phyloP scores from a whole-genome alignment of 139 green algal genomes.

The Chlamydomonas sp. region DNA sequence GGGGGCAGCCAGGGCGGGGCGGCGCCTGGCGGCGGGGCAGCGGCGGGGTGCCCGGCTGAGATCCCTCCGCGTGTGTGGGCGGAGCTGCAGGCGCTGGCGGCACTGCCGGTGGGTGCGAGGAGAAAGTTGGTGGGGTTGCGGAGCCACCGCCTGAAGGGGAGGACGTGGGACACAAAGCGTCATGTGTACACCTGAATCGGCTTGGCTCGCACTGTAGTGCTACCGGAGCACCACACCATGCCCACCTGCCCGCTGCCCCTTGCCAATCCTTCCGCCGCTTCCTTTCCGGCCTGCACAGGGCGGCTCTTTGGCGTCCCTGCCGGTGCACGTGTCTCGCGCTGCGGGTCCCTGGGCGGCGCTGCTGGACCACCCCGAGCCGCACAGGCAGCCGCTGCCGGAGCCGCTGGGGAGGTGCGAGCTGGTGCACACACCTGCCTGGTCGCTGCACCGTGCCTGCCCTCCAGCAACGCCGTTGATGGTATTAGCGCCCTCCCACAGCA shows the following conservation, averaged over 20 bases:
- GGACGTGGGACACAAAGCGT: neutral
- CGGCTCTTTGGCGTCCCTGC: neutral
- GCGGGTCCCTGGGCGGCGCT: conserved; percentile 49
- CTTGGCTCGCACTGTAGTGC: too few relatives aligned
- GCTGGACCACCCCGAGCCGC: conserved; percentile 62
- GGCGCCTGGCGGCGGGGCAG: neutral
- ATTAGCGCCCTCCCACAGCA: too few relatives aligned
- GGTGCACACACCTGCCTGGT: too few relatives aligned
- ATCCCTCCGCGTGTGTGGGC: conserved; percentile 1
- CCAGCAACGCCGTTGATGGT: too few relatives aligned
- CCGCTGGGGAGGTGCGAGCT: conserved; percentile 45
- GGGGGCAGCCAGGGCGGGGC: neutral
- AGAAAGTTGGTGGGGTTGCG: too few relatives aligned
- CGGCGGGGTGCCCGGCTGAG: neutral
- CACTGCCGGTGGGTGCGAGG: conserved; percentile 6
- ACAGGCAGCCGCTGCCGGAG: conserved; percentile 58
- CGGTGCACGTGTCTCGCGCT: neutral
- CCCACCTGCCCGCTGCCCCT: too few relatives aligned
- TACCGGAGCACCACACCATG: too few relatives aligned
- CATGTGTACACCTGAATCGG: neutral
- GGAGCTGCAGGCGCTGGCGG: conserved; percentile 11
- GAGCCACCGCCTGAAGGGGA: too few relatives aligned
- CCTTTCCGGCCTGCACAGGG: neutral
- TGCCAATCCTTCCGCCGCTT: too few relatives aligned
- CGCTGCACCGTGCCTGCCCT: too few relatives aligned